Base-by-base conservation (phyloP, 2,329 filamentous ascomycete species). In the Fusarium pininemorale region DNA sequence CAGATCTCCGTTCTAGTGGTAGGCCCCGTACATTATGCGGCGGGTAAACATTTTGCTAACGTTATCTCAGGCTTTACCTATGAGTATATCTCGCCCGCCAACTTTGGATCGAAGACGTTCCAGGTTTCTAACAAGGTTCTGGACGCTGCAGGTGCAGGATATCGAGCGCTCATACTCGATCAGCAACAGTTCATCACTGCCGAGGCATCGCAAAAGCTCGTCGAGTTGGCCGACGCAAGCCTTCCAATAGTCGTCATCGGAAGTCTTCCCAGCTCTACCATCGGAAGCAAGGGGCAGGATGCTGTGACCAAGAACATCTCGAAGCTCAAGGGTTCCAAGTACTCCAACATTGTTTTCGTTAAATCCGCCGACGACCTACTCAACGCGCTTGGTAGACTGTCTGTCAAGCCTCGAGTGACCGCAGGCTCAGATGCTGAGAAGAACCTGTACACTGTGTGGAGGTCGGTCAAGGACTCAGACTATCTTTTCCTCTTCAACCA, bases 391-490 rank as follows among this genome's bases (percentile, higher is more conserved):
- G 14, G 1, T 0, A 30, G n/a, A 15, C 47, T 30, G 6, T 50
- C 47, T 3, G 7, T 50, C 20, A n/a, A 30, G 20, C 10, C 47
- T 7, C 10, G 47, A 16, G 26, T 50, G 20, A 12, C 0, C 9
- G 16, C 4, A 1, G 0, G 14, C 20, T 30, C 14, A 7, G 10
- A n/a, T 8, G 28, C 47, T 14, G 20, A 10, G 10, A 50, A n/a
- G 10, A 4, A 30, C 20, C 4, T 50, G 10, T 50, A n/a, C 18
- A 30, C 20, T 0, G 28, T 50, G 10, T 50, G 28, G 28, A 50
- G 47, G 3, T 50, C 47, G 3, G 14, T 6, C 20, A 8, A 16
- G 4, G 1, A 0, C 1, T 13, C 26, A 3, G 47, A 50, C 10
- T 50, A 50, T 30, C 47, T 50, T 16, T 4, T 50, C 7, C 14